Evolutionary conservation across 139 green algal genomes (phyloP), one percentile per base, ranked within the genome.

Genomic region (Chloropicon primus): DNA sequence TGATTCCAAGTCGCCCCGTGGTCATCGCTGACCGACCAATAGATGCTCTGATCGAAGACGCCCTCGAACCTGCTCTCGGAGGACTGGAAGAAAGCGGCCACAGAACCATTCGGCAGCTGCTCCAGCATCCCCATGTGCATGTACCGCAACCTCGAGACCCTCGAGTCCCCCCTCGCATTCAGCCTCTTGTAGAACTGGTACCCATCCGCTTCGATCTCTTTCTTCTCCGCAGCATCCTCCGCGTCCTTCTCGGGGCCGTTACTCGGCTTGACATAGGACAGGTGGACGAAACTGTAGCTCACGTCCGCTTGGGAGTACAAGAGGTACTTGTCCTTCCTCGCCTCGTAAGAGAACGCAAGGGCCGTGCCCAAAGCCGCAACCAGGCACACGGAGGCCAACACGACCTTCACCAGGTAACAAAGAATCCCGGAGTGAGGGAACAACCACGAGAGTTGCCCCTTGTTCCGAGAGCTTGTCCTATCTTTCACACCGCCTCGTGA

Each of bases 71-170:
- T 5, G 17, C 41, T 62, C 41, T 62, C 41, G 41, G 41, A 62
- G 10, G 76, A 41, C 53, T 79, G 76, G 41, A 54, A 79, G 24
- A 53, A 53, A 2, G 28, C 76, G 24, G 73, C 54, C 54, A 79
- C 17, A 1, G 26, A 74, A 2, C 76, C 76, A 53, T 79, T 79
- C 24, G 26, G 24, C 54, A 79, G 76, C 2, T 23, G 2, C 54
- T 79, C 76, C 23, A 73, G 23, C 54, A 75, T 79, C n/a, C 41
- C 54, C 76, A 79, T 79, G 25, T 79, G 76, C 10, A 74, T 79
- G 76, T 79, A 79, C 23, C 73, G 73, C 73, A 76, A 25, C 73
- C 28, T 76, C 21, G 41, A 62, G 10, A 62, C 41, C 41, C 41
- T 5, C 10, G 41, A 62, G 10, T 17, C 41, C 17, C 41, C 41